Conservation (phyloP, 2,329 filamentous ascomycete species). For the Cordyceps tenuipes region DNA sequence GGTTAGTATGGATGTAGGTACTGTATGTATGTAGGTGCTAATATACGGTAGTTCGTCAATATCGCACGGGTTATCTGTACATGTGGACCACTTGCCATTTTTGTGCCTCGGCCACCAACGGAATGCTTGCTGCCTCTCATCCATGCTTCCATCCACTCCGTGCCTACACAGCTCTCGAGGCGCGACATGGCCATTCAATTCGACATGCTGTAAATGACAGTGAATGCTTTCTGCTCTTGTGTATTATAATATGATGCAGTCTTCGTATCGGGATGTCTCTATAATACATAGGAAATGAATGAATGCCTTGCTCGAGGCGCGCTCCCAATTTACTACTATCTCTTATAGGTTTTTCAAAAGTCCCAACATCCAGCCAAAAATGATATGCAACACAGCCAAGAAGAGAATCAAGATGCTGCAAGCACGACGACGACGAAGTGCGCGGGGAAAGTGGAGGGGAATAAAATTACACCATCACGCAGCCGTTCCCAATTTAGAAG, state of each 20-base stretch:
- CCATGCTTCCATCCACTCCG: no score
- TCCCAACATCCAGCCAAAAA: not conserved
- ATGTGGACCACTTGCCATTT: not conserved
- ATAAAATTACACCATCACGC: not conserved
- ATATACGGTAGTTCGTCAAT: no score
- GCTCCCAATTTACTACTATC: not conserved
- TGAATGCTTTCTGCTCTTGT: not conserved
- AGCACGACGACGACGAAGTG: no score
- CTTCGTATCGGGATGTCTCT: not conserved
- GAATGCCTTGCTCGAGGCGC: constrained; percentile 1
- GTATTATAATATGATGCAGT: not conserved
- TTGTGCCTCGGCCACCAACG: not conserved
- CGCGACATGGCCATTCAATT: not conserved
- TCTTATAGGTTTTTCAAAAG: not conserved
- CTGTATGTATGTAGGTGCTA: no score
- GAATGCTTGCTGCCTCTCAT: not conserved
- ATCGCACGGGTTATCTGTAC: not conserved
- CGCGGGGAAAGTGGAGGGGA: not conserved
- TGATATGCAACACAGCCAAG: no score
- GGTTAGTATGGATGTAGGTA: no score
- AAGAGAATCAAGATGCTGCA: no score
- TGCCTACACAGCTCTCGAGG: no score
- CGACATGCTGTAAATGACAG: not conserved
- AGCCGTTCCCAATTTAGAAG: not conserved
- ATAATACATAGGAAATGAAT: constrained; percentile 6